These are phyloP conservation scores for Phytophthora boehmeriae DNA, from an alignment of 352 stramenopile genomes.

Conservation along the genomic window DNA sequence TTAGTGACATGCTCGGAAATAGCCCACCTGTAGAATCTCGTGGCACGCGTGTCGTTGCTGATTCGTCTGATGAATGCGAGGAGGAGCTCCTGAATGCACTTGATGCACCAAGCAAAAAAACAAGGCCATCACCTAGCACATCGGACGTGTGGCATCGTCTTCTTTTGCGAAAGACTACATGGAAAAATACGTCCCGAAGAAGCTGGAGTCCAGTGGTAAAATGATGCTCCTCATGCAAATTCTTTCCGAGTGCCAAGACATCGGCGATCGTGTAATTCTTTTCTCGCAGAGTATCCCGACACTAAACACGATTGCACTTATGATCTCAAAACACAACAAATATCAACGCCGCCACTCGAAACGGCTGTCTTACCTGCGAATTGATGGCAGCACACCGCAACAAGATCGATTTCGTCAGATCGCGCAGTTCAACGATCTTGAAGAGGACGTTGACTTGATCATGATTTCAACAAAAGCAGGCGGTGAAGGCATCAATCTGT, in stretches of 20 bases:
- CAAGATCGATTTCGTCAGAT: slow-evolving; percentile 85
- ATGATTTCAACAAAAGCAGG: slow-evolving; percentile 90
- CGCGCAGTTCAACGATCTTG: slow-evolving; percentile 79
- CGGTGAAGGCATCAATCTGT: slow-evolving; percentile 90
- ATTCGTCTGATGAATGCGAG: slow-evolving; percentile 44
- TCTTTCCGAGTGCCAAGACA: slow-evolving; percentile 62
- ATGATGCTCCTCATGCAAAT: slow-evolving; percentile 90
- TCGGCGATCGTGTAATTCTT: slow-evolving; percentile 87
- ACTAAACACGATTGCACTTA: slow-evolving; percentile 76
- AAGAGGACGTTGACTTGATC: slow-evolving; percentile 84
- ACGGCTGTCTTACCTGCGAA: slow-evolving; percentile 72
- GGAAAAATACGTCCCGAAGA: slow-evolving; percentile 51
- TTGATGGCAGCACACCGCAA: slow-evolving; percentile 82
- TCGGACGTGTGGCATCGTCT: slow-evolving; percentile 51
- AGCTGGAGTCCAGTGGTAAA: slow-evolving; percentile 81
- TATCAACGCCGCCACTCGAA: slow-evolving; percentile 48
- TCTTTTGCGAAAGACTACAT: slow-evolving; percentile 72
- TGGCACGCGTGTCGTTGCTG: slow-evolving; percentile 9
- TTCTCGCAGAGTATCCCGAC: slow-evolving; percentile 92
- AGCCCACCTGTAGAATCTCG: neutral
- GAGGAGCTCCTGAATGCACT: slow-evolving; percentile 51
- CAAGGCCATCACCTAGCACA: neutral
- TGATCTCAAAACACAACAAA: slow-evolving; percentile 73
- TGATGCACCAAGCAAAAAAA: slow-evolving; percentile 12
- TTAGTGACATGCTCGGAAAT: slow-evolving; percentile 22